A percentile compares a stretch with the other conserved stretches of the same genome.
These are phyloP conservation scores for Orobanche coerulescens DNA, from an alignment of 257 asterid genomes.

Conservation along the genomic window DNA sequence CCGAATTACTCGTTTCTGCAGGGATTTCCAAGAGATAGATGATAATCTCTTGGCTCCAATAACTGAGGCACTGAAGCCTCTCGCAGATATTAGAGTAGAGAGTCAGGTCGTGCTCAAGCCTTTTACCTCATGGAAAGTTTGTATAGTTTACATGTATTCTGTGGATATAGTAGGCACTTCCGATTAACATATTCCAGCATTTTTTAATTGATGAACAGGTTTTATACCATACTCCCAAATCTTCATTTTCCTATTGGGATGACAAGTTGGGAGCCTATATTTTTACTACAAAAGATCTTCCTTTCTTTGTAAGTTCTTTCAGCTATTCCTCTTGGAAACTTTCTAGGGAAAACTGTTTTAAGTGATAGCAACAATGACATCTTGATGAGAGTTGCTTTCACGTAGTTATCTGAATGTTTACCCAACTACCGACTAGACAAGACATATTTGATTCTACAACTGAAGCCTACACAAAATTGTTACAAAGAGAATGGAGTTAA, in stretches of 20 bases:
- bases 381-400: constrained; percentile 1
- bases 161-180: constrained; percentile 6
- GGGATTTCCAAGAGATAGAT: constrained; percentile 81
- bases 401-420: constrained; percentile 1
- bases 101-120: constrained; percentile 59
- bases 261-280: constrained; percentile 51
- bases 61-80: constrained; percentile 56
- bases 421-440: not conserved
- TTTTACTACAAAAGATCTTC: constrained; percentile 80
- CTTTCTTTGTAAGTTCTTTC: constrained; percentile 74
- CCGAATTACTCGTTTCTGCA: constrained; percentile 26
- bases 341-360: constrained; percentile 5
- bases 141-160: not conserved
- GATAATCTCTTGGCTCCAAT: constrained; percentile 64
- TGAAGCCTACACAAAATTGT: not conserved
- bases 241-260: constrained; percentile 79
- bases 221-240: constrained; percentile 89
- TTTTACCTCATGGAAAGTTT: not conserved
- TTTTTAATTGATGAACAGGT: constrained; percentile 43
- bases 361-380: not conserved
- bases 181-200: not conserved
- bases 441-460: not conserved
- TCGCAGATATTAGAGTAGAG: constrained; percentile 81
- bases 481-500: not conserved
- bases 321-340: constrained; percentile 15